Evolutionary conservation across 768 basidiomycete species (phyloP).

Genomic region (Candolleomyces eurysporus): DNA sequence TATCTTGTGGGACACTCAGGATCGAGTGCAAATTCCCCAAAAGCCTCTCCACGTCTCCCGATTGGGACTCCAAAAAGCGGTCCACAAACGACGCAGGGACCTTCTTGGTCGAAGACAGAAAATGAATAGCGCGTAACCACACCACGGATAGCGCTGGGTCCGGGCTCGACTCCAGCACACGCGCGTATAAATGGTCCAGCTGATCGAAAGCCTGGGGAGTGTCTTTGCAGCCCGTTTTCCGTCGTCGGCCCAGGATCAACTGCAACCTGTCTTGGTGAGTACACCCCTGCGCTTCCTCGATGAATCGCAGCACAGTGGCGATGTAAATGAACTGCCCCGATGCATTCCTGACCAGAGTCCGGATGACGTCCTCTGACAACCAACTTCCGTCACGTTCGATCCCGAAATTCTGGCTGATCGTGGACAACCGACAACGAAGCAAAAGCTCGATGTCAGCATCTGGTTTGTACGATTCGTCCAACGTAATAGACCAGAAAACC

Average conservation of each 20-base stretch:
- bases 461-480: not conserved
- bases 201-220: not conserved
- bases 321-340: not conserved
- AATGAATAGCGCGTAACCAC: not conserved
- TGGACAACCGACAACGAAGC: not conserved
- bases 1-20: not conserved
- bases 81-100: not conserved
- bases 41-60: not conserved
- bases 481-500: not conserved
- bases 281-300: not conserved
- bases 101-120: not conserved
- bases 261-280: not conserved
- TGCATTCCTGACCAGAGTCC: conserved; percentile 1
- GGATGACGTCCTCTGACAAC: not conserved
- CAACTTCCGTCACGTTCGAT: not conserved
- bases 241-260: not conserved
- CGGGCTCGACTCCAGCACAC: not conserved
- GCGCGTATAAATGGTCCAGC: conserved; percentile 6
- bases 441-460: not conserved
- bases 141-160: not conserved
- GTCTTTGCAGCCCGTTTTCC: not conserved
- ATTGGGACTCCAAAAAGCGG: not conserved
- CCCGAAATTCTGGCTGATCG: not conserved
- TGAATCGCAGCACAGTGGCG: conserved; percentile 3
- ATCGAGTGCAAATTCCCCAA: conserved; percentile 2